phyloP scores from a whole-genome alignment of 352 stramenopile species.

The Blastocystis sp. region DNA sequence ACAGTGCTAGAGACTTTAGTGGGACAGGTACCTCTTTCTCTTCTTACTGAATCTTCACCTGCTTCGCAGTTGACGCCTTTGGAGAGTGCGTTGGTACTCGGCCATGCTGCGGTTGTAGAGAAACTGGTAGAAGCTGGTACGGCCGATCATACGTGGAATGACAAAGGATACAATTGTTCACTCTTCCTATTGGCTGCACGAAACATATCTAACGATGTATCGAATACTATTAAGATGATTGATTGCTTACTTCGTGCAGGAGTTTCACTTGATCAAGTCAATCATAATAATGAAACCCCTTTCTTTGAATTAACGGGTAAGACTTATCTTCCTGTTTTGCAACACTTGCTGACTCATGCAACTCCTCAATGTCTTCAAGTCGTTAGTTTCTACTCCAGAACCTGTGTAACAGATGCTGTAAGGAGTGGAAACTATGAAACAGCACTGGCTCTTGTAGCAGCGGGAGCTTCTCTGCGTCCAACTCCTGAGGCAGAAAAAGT shows the following conservation, averaged over 20 bases:
- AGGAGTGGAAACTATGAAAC: no score
- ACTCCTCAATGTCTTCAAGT: background rate
- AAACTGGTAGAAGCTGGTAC: background rate
- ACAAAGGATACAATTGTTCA: background rate
- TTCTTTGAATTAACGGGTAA: background rate
- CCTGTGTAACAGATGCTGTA: no score
- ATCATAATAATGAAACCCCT: background rate
- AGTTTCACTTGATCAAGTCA: background rate
- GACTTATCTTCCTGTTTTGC: background rate
- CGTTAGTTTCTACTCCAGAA: no score
- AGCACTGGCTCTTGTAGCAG: no score
- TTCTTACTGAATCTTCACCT: background rate
- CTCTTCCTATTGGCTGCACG: no score
- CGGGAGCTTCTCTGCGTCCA: no score
- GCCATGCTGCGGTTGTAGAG: no score
- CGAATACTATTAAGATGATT: background rate
- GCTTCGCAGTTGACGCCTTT: background rate
- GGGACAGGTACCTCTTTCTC: background rate
- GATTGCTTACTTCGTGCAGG: background rate
- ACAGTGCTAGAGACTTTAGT: background rate
- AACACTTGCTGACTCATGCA: background rate
- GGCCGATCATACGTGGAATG: background rate
- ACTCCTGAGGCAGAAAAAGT: no score
- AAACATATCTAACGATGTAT: background rate
- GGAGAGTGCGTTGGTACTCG: background rate